These are phyloP conservation scores for Aegle marmelos DNA, from an alignment of 345 rosid species.

Conservation along the genomic window DNA sequence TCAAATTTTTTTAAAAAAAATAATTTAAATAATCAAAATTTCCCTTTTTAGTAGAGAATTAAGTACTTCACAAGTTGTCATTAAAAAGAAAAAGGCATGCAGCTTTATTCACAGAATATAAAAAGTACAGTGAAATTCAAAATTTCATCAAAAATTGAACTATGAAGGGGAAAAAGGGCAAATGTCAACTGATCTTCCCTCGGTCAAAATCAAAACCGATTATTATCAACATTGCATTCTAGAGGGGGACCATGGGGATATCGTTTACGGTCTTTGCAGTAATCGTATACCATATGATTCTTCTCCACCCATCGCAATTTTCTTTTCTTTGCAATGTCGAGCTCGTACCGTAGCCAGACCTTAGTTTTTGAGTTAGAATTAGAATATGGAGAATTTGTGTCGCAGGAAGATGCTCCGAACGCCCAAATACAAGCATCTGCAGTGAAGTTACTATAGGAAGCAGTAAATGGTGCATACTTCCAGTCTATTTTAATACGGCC, in stretches of 20 bases:
- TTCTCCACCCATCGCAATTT: conserved; percentile 52
- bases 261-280: conserved; percentile 43
- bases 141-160: background rate
- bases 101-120: background rate
- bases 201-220: background rate
- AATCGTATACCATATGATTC: conserved; percentile 48
- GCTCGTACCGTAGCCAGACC: conserved; percentile 43
- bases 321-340: conserved; percentile 24
- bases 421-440: conserved; percentile 36
- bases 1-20: no score
- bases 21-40: no score
- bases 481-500: conserved; percentile 62
- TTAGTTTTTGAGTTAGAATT: conserved; percentile 21
- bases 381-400: background rate
- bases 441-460: conserved; percentile 37
- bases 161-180: background rate
- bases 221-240: conserved; percentile 27
- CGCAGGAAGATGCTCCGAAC: conserved; percentile 28
- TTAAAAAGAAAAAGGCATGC: no score
- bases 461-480: conserved; percentile 42
- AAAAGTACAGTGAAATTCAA: background rate
- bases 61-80: background rate
- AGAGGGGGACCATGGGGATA: conserved; percentile 47
- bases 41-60: background rate
- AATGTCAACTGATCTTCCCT: background rate